Percentiles rank a stretch among this genome's conserved stretches.
These are phyloP conservation scores for Boletus rubroflammeus DNA, from an alignment of 768 basidiomycete species.

Conservation along the genomic window DNA sequence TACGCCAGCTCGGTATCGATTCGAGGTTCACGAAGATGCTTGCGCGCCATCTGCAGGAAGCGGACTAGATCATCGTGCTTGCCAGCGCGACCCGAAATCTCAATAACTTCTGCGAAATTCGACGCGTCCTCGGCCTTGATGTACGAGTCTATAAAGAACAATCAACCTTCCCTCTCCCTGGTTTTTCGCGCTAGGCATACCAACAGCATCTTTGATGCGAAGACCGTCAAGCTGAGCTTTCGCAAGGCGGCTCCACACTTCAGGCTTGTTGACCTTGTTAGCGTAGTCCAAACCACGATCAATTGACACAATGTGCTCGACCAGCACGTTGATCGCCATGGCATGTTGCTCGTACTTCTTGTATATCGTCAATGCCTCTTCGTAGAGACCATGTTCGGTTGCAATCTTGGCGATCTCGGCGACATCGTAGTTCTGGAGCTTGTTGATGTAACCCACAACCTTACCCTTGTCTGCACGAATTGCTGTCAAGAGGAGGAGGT, in stretches of 20 bases:
- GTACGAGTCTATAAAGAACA: constrained; percentile 70
- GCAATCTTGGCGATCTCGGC: constrained; percentile 96
- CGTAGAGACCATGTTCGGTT: constrained; percentile 90
- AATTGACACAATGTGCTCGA: constrained; percentile 96
- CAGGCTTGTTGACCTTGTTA: constrained; percentile 92
- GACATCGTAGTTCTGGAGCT: constrained; percentile 91
- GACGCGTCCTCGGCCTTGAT: constrained; percentile 95
- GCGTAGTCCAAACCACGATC: constrained; percentile 96
- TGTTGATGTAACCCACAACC: constrained; percentile 97
- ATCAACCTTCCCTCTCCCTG: neutral
- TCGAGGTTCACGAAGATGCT: constrained; percentile 92
- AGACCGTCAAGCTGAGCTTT: constrained; percentile 98
- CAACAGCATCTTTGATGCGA: constrained; percentile 96
- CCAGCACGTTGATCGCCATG: constrained; percentile 94
- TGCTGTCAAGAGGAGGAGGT: constrained; percentile 89
- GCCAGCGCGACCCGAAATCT: constrained; percentile 91
- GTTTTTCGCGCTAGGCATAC: constrained; percentile 40
- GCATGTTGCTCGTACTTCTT: constrained; percentile 96
- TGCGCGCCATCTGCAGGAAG: constrained; percentile 98
- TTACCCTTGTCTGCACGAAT: constrained; percentile 98
- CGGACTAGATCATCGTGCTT: constrained; percentile 93
- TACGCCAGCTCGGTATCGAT: constrained; percentile 98
- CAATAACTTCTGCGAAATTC: constrained; percentile 93
- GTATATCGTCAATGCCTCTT: constrained; percentile 96
- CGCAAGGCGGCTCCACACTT: constrained; percentile 96